phyloP scores from a whole-genome alignment of 495 filamentous ascomycete species.

The Trichoderma asperelloides region DNA sequence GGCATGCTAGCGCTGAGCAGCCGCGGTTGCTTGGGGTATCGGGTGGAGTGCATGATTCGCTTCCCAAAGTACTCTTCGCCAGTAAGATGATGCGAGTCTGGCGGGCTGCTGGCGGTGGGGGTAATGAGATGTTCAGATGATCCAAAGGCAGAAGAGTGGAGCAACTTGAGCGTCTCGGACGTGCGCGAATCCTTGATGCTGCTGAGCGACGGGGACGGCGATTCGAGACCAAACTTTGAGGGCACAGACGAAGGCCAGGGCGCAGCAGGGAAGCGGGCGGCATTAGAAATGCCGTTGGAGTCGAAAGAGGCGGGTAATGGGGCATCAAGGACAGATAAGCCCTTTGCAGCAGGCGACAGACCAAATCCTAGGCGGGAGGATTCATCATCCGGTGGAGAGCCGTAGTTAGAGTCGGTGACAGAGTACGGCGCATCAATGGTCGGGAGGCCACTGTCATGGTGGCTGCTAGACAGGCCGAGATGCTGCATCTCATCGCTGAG shows the following conservation, averaged over 20 bases:
- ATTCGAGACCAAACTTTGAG: conserved; percentile 84
- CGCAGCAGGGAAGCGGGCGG: conserved; percentile 64
- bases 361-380: conserved; percentile 48
- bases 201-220: conserved; percentile 67
- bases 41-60: conserved; percentile 77
- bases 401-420: conserved; percentile 70
- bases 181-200: conserved; percentile 46
- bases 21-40: conserved; percentile 55
- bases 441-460: conserved; percentile 49
- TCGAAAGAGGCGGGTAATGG: conserved; percentile 94
- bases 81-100: conserved; percentile 45
- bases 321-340: conserved; percentile 82
- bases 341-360: conserved; percentile 62
- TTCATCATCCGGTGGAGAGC: conserved; percentile 76
- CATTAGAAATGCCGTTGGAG: conserved; percentile 87
- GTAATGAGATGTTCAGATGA: conserved; percentile 34
- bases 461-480: conserved; percentile 7
- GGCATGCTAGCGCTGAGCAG: conserved; percentile 77
- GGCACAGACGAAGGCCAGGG: conserved; percentile 90
- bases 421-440: conserved; percentile 74
- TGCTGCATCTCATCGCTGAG: conserved; percentile 36
- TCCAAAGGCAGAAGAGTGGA: conserved; percentile 83
- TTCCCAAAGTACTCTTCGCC: conserved; percentile 58
- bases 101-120: conserved; percentile 52
- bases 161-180: conserved; percentile 64